Percentiles rank a stretch among this genome's conserved stretches.
These are phyloP conservation scores for Acacia confusa DNA, from an alignment of 306 rosid species.

Conservation along the genomic window DNA sequence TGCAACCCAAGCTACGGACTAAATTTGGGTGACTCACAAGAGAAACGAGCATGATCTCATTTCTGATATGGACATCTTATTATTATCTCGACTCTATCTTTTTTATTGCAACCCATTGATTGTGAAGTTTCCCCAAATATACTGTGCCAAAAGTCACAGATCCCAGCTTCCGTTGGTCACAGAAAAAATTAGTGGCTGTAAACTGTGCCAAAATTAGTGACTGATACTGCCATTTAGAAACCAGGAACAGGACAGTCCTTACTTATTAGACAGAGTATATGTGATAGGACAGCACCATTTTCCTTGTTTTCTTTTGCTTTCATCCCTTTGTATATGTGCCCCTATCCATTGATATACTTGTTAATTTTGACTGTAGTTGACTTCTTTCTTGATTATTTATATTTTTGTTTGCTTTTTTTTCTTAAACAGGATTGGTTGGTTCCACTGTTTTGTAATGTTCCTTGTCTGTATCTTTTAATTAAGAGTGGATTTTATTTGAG, in stretches of 20 bases:
- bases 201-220: no score
- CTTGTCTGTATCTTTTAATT: neutral
- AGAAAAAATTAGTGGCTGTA: conserved; percentile 67
- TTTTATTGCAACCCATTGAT: conserved; percentile 82
- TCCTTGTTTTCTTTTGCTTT: no score
- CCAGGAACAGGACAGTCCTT: no score
- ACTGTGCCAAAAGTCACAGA: conserved; percentile 95
- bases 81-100: conserved; percentile 73
- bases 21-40: conserved; percentile 88
- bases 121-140: conserved; percentile 74
- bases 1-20: conserved; percentile 90
- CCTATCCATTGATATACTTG: neutral
- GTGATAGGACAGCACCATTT: no score
- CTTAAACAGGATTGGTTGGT: neutral
- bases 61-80: conserved; percentile 82
- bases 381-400: neutral
- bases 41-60: conserved; percentile 90
- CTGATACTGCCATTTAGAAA: no score
- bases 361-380: neutral
- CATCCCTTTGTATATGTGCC: no score
- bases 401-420: neutral
- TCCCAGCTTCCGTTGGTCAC: conserved; percentile 72
- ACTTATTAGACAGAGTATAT: no score
- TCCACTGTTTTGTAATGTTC: neutral
- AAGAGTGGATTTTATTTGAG: neutral